phyloP scores from a whole-genome alignment of 2,329 filamentous ascomycete genomes.

The Fusarium succisae region DNA sequence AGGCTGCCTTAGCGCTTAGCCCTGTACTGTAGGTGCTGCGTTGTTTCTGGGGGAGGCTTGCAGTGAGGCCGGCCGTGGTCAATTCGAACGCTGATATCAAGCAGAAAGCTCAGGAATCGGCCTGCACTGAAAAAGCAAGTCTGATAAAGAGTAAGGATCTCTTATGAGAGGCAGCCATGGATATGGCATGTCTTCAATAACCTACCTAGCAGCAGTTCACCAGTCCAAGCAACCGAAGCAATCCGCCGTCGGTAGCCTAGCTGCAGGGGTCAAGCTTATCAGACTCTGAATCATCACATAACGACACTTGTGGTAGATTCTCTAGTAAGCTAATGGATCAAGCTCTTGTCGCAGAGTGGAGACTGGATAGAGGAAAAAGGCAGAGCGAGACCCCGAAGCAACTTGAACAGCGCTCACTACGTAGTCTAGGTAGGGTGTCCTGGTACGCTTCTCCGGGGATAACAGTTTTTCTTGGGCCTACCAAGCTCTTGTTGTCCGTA shows the following conservation, averaged over 20 bases:
- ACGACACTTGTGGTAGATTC: slow-evolving; percentile 6
- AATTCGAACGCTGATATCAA: background rate
- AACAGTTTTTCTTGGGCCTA: slow-evolving; percentile 1
- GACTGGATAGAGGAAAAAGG: background rate
- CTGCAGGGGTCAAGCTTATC: background rate
- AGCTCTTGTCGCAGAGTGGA: slow-evolving; percentile 12
- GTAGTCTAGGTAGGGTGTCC: background rate
- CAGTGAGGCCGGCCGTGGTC: background rate
- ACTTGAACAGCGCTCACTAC: background rate
- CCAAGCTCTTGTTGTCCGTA: background rate
- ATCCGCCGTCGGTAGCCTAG: background rate
- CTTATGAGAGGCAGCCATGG: background rate
- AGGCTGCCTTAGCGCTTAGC: slow-evolving; percentile 22
- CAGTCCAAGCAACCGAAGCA: background rate
- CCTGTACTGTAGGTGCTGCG: slow-evolving; percentile 17
- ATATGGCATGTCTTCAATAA: background rate
- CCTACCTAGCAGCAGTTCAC: background rate
- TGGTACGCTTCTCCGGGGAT: background rate
- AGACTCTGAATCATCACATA: slow-evolving; percentile 20
- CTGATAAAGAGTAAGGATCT: background rate
- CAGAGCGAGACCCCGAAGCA: background rate
- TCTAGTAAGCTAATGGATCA: slow-evolving; percentile 13
- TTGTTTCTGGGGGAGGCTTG: background rate
- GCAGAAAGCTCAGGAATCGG: slow-evolving; percentile 6
- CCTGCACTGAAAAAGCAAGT: slow-evolving; percentile 16